phyloP scores from a whole-genome alignment of 768 basidiomycete genomes.

The Tulasnella sp. region DNA sequence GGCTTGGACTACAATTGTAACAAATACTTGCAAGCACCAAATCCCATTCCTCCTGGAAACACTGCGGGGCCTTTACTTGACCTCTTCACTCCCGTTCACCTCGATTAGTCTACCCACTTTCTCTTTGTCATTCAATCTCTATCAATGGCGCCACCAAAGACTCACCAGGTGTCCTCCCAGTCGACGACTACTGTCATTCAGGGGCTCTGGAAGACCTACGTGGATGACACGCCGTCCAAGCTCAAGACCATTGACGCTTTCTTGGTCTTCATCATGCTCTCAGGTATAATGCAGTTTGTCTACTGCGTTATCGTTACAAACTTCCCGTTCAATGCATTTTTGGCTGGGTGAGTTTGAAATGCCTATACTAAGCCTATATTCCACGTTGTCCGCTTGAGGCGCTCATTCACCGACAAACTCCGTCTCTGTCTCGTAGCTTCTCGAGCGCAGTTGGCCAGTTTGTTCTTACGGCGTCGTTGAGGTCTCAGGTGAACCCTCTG shows the following conservation, averaged over 20 bases:
- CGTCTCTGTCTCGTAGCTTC: constrained; percentile 44
- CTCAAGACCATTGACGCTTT: constrained; percentile 93
- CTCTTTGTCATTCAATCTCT: neutral
- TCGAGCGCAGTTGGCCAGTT: constrained; percentile 92
- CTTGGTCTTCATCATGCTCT: constrained; percentile 82
- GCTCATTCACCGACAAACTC: neutral
- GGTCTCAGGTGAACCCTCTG: constrained; percentile 82
- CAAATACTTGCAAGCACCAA: no score
- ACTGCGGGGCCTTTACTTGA: neutral
- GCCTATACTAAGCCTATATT: neutral
- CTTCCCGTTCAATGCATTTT: constrained; percentile 95
- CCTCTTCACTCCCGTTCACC: neutral
- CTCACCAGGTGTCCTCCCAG: neutral
- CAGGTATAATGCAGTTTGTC: constrained; percentile 79
- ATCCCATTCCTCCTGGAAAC: neutral
- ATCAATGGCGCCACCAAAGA: constrained; percentile 7
- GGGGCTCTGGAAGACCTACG: constrained; percentile 68
- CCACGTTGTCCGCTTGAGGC: neutral
- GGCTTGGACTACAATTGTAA: no score
- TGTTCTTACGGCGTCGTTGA: constrained; percentile 82
- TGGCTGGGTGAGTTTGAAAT: constrained; percentile 64
- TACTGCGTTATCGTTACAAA: constrained; percentile 87
- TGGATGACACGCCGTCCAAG: constrained; percentile 60
- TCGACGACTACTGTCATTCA: constrained; percentile 28
- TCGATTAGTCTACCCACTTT: neutral